Evolutionary conservation across 768 basidiomycete species (phyloP), one percentile per base, ranked within the genome.

Genomic region (Russula virescens): DNA sequence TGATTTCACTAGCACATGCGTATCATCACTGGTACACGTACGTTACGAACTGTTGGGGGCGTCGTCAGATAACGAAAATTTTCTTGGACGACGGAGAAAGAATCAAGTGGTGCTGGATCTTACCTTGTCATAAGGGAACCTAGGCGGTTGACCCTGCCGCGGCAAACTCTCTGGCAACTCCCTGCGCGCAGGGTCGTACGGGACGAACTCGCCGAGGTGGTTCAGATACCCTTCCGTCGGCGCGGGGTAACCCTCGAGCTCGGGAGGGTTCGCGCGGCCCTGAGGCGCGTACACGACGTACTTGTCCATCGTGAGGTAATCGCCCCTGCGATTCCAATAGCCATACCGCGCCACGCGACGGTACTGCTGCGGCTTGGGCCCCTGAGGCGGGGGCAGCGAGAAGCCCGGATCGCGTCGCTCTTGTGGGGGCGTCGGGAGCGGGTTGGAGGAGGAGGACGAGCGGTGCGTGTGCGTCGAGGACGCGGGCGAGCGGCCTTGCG

Each of bases 281-380:
- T 71, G 72, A 1, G 89, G 89, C 9, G 86, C 87, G 60, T 85
- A 89, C 34, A 91, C 87, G 65, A 89, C 76, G 67, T 75, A 85
- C 51, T 79, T 78, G 21, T 76, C 73, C 23, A 71, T 56, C 23
- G 84, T 86, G 38, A 87, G 78, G 66, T 88, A 82, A 70, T 91
- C 89, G 0, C 89, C 89, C 1, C 88, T 82, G n/a, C 79, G 70
- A 66, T 91, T 91, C 89, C 89, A 91, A 66, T 76, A 83, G 1
- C 88, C 89, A 38, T 73, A 73, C 21, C 87, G 84, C 10, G 76
- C 56, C 61, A 77, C 74, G 63, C 63, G 69, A 2, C 65, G 62
- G 23, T 35, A 73, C 56, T 19, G 71, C 63, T 62, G 61, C 14
- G 75, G 76, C 49, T 73, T 69, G 9, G 71, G 68, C 40, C 70